Conservation (phyloP, 306 rosid genomes). For the Inga laurina region DNA sequence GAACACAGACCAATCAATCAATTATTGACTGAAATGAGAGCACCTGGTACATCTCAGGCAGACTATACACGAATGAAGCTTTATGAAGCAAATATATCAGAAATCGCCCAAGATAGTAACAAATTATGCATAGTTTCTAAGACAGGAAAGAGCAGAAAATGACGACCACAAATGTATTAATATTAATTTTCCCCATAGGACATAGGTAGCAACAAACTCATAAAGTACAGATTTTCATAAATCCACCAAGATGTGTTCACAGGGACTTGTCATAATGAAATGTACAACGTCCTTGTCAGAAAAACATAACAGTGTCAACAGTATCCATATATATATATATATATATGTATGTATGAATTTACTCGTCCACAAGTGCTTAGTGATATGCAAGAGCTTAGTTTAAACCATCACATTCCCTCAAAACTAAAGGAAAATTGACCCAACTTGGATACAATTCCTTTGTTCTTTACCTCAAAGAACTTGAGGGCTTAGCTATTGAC, state of each 20-base stretch:
- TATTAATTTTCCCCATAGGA: too few relatives aligned
- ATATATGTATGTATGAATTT: too few relatives aligned
- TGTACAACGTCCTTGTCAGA: background rate
- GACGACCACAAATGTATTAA: too few relatives aligned
- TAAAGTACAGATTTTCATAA: too few relatives aligned
- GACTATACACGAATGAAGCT: background rate
- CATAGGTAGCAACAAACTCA: too few relatives aligned
- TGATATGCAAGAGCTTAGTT: background rate
- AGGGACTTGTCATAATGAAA: too few relatives aligned
- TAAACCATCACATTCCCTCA: background rate
- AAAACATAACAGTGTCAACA: background rate
- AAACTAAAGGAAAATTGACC: background rate
- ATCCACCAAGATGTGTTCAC: too few relatives aligned
- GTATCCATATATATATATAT: background rate
- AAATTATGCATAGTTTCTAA: too few relatives aligned
- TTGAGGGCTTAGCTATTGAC: background rate
- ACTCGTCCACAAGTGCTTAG: background rate
- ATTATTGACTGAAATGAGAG: background rate
- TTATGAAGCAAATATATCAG: background rate
- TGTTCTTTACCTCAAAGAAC: background rate
- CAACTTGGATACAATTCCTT: background rate
- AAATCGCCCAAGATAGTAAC: background rate
- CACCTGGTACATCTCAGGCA: background rate
- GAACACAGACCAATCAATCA: background rate
- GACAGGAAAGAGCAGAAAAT: too few relatives aligned